phyloP scores from a whole-genome alignment of 2,329 filamentous ascomycete species.

The Didymella sp. region DNA sequence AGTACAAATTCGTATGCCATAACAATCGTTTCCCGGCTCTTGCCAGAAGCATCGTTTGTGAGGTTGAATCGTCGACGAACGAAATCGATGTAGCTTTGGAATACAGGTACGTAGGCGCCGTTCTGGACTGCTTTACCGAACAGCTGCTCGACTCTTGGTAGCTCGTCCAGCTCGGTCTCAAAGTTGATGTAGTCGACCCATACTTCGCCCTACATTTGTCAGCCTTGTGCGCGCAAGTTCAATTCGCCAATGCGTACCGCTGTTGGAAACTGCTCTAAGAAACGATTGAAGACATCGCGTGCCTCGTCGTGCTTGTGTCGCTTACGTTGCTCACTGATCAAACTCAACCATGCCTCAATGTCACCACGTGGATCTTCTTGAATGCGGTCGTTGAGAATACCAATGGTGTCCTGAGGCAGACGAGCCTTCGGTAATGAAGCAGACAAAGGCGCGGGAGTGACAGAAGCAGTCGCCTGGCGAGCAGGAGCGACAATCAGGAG shows the following conservation, averaged over 20 bases:
- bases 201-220: constrained; percentile 79
- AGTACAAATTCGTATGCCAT: constrained; percentile 94
- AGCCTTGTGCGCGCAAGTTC: constrained; percentile 15
- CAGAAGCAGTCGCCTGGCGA: constrained; percentile 51
- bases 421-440: constrained; percentile 57
- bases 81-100: constrained; percentile 94
- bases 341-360: constrained; percentile 85
- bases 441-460: constrained; percentile 38
- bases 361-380: constrained; percentile 92
- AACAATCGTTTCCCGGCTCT: constrained; percentile 78
- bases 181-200: constrained; percentile 90
- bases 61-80: constrained; percentile 90
- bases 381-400: constrained; percentile 87
- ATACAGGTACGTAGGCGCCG: constrained; percentile 84
- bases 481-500: constrained; percentile 40
- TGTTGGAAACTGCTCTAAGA: constrained; percentile 86
- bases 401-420: constrained; percentile 74
- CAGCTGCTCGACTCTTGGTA: constrained; percentile 78
- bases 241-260: constrained; percentile 69
- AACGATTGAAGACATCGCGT: constrained; percentile 81
- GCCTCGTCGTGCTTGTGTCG: constrained; percentile 83
- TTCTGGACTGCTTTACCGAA: constrained; percentile 81
- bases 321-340: constrained; percentile 84
- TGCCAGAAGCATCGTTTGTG: constrained; percentile 76
- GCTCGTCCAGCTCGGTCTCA: constrained; percentile 87